Base-by-base conservation (phyloP, 495 filamentous ascomycete species). In the Glarea lozoyensis region DNA sequence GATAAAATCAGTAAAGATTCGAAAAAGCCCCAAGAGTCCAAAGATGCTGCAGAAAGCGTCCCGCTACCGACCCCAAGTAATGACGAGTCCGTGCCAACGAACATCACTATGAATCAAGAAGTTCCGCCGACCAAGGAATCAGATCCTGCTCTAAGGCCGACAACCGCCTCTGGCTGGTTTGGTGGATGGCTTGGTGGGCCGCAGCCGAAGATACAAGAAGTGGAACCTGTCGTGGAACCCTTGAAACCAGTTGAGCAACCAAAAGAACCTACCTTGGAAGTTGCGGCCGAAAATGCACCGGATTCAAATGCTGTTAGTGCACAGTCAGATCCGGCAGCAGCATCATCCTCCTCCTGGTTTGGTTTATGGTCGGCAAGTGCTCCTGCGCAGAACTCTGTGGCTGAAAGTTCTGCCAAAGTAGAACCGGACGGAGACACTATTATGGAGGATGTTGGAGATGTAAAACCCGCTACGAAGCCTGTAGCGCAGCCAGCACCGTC, bases 161-260 rank as follows among this genome's bases (percentile, higher is more conserved):
- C 58, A 12, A 54, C 57, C 24, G 46, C 68, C 11, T 64, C 61
- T 9, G 67, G 73, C 19, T 82, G 79, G 79, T 51, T 80, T 22
- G 74, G 72, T 41, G 80, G 78, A 72, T 60, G 81, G 24, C 67
- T 74, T 18, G 61, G 57, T 38, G 45, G 53, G 21, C 22, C 60
- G 15, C 30, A 41, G 15, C 4, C 37, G 18, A 4, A 40, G 37
- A 6, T 17, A 3, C 37, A 40, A 40, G 37, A 25, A 40, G 18
- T 16, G 7, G n/a, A n/a, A n/a, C n/a, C n/a, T n/a, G n/a, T n/a
- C n/a, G 32, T 35, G 17, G 32, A 10, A 5, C 25, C n/a, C n/a
- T 7, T 29, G n/a, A n/a, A n/a, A n/a, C 24, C 27, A 4, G 2
- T 31, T 6, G 24, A 23, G 10, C 23, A 4, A 19, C 12, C 22